Evolutionary conservation across 2,329 filamentous ascomycete species (phyloP).

Genomic region (Zasmidium citrigriseum): DNA sequence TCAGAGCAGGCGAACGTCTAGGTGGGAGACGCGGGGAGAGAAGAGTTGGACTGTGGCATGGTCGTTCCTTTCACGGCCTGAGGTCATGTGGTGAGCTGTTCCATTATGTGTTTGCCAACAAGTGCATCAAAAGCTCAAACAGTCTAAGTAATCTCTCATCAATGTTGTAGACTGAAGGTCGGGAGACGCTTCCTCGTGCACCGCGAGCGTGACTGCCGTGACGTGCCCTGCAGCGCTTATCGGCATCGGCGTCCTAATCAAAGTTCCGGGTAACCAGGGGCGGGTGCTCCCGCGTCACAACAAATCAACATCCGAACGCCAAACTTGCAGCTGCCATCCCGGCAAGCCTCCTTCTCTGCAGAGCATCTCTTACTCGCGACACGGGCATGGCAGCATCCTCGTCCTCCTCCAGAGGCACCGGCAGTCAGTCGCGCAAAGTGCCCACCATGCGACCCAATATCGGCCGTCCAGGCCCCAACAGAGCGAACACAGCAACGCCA

Average conservation of each 20-base stretch:
- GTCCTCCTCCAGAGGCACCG: constrained; percentile 9
- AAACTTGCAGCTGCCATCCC: background rate
- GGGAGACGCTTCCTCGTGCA: too few relatives aligned
- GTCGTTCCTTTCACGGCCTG: background rate
- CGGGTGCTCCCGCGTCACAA: too few relatives aligned
- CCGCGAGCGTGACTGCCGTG: background rate
- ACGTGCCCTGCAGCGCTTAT: background rate
- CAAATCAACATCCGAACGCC: background rate
- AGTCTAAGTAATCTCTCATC: too few relatives aligned
- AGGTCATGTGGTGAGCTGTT: background rate
- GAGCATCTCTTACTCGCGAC: background rate
- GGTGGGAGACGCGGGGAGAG: background rate
- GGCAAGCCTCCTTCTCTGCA: background rate
- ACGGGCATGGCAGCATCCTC: constrained; percentile 11
- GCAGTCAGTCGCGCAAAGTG: constrained; percentile 27
- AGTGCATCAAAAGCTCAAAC: background rate
- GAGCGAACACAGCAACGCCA: constrained; percentile 52
- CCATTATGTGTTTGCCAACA: background rate
- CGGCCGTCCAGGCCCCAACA: constrained; percentile 39
- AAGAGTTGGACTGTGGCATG: background rate
- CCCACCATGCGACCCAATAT: constrained; percentile 55
- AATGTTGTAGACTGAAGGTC: too few relatives aligned
- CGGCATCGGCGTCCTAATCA: background rate
- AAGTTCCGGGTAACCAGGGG: too few relatives aligned
- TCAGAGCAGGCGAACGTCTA: too few relatives aligned